Base-by-base conservation (phyloP, 495 filamentous ascomycete genomes). In the Neurospora sp. region DNA sequence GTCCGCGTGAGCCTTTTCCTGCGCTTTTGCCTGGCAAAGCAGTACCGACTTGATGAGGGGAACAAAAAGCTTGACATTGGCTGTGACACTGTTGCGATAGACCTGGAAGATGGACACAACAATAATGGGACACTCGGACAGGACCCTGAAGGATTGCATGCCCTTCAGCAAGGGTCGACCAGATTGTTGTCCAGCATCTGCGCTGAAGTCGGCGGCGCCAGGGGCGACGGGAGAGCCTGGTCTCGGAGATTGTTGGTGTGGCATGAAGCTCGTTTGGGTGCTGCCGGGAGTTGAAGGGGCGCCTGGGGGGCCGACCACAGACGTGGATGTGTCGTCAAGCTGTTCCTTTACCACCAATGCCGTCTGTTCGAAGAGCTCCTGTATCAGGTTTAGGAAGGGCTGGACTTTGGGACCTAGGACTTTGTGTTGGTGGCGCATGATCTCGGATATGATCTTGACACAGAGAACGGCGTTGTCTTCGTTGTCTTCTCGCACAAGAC, bases 141-240 rank as follows among this genome's bases (percentile, higher is more conserved):
- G 87, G 41, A 99, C 96, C 81, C 98, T 99, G 87, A 99, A 99
- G 6, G 95, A 98, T 81, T 97, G 92, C 94, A 98, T 97, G 20
- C 96, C 96, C 79, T 91, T 94, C 48, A 93, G 82, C 35, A 98
- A 81, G 35, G 91, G 89, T 72, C 95, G 90, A 38, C 89, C 91
- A 70, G 92, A 87, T 80, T 95, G 94, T 74, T 94, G 92, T 45
- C 88, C 90, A 12, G 94, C 83, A 70, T 98, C 95, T 45, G 90
- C 86, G 70, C 83, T 79, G 10, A 81, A 81, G 44, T 80, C 79
- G 44, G 79, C 73, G 4, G 77, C 76, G 8, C 78, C 77, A 87
- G 93, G 90, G 6, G 93, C 91, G 16, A 93, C 89, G 38, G 96
- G 96, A 12, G 96, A 98, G 48, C 89, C 93, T 7, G 96, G 94